Evolutionary conservation across 1,284 basidiomycete species (phyloP).

Genomic region (Ustanciosporium gigantosporum): DNA sequence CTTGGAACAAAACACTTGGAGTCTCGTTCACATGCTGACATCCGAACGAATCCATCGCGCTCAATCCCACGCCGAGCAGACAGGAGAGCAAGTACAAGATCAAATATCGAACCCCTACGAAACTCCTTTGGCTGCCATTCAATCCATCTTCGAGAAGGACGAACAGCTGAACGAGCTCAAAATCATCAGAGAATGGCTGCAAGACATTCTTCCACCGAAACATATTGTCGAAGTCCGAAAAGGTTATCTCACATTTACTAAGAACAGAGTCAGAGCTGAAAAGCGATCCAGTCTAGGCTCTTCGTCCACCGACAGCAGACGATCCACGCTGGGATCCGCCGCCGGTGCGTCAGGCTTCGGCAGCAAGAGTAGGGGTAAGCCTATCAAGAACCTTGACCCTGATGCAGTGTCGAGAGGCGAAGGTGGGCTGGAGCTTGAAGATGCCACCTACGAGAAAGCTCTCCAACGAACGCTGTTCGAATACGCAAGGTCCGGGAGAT

Average conservation of each 20-base stretch:
- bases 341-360: constrained; percentile 28
- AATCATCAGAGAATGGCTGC: constrained; percentile 58
- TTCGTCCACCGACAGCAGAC: constrained; percentile 11
- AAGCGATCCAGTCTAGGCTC: constrained; percentile 37
- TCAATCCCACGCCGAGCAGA: constrained; percentile 25
- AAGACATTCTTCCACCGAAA: constrained; percentile 43
- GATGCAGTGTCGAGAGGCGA: constrained; percentile 50
- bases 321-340: constrained; percentile 26
- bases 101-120: constrained; percentile 29
- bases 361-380: constrained; percentile 38
- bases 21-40: constrained; percentile 41
- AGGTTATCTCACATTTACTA: constrained; percentile 58
- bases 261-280: constrained; percentile 52
- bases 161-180: constrained; percentile 54
- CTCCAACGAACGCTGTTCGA: constrained; percentile 75
- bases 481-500: constrained; percentile 76
- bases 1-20: constrained; percentile 52
- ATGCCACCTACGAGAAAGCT: constrained; percentile 72
- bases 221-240: constrained; percentile 58
- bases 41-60: constrained; percentile 36
- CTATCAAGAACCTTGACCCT: constrained; percentile 52
- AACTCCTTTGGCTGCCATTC: constrained; percentile 54
- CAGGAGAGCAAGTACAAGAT: constrained; percentile 1
- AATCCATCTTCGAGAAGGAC: constrained; percentile 45
- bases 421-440: constrained; percentile 50